A percentile compares a stretch with the other conserved stretches of the same genome.
Evolutionary conservation across 2,329 filamentous ascomycete species (phyloP).

Genomic region (Metarhizium sp.): DNA sequence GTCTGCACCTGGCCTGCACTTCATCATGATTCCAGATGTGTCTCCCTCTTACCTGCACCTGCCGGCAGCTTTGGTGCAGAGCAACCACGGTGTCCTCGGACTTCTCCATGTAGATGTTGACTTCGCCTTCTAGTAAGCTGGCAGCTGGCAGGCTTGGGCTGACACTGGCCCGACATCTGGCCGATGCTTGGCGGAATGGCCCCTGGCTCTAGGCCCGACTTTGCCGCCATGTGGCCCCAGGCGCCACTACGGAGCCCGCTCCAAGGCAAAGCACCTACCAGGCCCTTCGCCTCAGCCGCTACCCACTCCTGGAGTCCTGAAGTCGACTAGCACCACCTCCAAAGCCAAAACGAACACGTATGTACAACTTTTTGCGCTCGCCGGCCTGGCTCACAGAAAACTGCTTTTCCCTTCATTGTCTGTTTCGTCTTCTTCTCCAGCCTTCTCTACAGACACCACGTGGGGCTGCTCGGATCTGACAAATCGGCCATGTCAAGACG

Average conservation of each 20-base stretch:
- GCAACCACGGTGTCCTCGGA: too few species aligned
- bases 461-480: slow-evolving; percentile 19
- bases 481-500: slow-evolving; percentile 19
- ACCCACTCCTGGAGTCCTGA: neutral
- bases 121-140: neutral
- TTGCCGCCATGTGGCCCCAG: neutral
- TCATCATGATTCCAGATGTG: too few species aligned
- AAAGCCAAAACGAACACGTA: slow-evolving; percentile 17
- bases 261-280: neutral
- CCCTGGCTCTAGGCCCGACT: neutral
- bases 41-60: too few species aligned
- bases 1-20: too few species aligned
- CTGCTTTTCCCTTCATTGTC: neutral
- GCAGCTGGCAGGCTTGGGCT: neutral
- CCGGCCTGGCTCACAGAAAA: neutral
- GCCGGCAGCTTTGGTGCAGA: too few species aligned
- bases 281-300: neutral
- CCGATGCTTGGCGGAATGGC: neutral
- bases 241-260: neutral
- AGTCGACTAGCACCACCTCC: slow-evolving; percentile 5
- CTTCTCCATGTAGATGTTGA: too few species aligned
- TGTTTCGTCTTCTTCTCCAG: slow-evolving; percentile 5
- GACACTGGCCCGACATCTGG: neutral
- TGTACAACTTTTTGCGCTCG: slow-evolving; percentile 14
- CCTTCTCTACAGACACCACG: slow-evolving; percentile 18